Conservation (phyloP, 352 stramenopile species). For the Phytophthora sp. region DNA sequence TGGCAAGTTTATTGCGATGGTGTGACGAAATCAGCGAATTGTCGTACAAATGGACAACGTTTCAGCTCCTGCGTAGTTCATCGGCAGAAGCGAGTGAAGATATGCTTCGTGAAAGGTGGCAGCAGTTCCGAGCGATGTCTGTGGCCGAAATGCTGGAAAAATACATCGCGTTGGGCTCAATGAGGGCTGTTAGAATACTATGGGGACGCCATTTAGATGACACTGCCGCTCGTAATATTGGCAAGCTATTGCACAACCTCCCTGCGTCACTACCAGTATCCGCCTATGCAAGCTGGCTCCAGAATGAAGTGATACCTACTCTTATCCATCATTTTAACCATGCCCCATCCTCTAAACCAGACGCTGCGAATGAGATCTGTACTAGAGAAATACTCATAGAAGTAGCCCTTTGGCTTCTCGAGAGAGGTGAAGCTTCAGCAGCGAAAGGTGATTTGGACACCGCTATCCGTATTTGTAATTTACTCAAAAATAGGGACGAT, state of each 20-base stretch:
- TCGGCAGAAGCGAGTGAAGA: constrained; percentile 6
- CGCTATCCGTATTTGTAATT: constrained; percentile 41
- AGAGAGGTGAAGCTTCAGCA: constrained; percentile 36
- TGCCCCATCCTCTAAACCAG: constrained; percentile 1
- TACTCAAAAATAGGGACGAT: constrained; percentile 24
- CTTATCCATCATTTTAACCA: constrained; percentile 42
- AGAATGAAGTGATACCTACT: constrained; percentile 54
- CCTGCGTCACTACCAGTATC: constrained; percentile 49
- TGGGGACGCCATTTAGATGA: constrained; percentile 61
- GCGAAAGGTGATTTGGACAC: constrained; percentile 35
- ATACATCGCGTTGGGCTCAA: constrained; percentile 58
- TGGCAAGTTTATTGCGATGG: constrained; percentile 25
- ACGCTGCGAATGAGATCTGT: not conserved
- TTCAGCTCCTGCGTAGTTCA: constrained; percentile 57
- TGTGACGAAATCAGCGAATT: constrained; percentile 41
- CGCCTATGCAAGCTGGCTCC: constrained; percentile 61
- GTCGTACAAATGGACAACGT: constrained; percentile 76
- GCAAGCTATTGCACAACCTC: constrained; percentile 42
- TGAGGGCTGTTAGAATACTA: constrained; percentile 56
- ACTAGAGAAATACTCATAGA: constrained; percentile 27
- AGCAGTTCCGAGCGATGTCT: constrained; percentile 40
- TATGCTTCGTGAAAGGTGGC: constrained; percentile 38
- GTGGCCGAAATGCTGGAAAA: constrained; percentile 45
- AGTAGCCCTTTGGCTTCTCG: constrained; percentile 41
- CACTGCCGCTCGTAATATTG: constrained; percentile 41